A percentile compares a stretch with the other conserved stretches of the same genome.
These are phyloP conservation scores for Eimeria nieschulzi DNA, from an alignment of 169 alveolate genomes.

Conservation along the genomic window DNA sequence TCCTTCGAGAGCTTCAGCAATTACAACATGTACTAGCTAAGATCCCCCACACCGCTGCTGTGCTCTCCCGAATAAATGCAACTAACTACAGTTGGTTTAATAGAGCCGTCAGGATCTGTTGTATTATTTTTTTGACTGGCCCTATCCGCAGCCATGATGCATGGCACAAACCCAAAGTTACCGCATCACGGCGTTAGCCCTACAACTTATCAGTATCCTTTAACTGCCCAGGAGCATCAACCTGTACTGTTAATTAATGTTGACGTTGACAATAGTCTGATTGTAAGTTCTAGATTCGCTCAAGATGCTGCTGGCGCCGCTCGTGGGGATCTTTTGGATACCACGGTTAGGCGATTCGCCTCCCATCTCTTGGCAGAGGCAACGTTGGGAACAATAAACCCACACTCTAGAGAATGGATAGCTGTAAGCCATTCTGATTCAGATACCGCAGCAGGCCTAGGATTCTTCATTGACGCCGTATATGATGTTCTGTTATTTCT, in stretches of 20 bases:
- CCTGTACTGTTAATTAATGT: constrained; percentile 31
- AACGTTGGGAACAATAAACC: constrained; percentile 71
- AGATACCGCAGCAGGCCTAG: too few species aligned
- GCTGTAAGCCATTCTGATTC: constrained; percentile 38
- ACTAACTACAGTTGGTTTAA: too few species aligned
- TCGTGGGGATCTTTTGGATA: constrained; percentile 17
- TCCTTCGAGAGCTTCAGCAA: too few species aligned
- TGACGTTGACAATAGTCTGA: constrained; percentile 36
- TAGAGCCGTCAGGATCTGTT: too few species aligned
- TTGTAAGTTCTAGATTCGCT: constrained; percentile 33
- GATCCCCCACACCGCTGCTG: too few species aligned
- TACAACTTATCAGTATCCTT: neutral
- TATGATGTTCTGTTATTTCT: neutral
- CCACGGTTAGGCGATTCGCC: constrained; percentile 22
- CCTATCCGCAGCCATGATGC: too few species aligned
- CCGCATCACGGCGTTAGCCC: constrained; percentile 3
- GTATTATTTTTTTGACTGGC: too few species aligned
- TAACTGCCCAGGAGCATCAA: constrained; percentile 25
- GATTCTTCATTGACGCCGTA: neutral
- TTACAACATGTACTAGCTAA: too few species aligned
- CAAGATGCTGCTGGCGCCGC: constrained; percentile 8
- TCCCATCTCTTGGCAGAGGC: constrained; percentile 69
- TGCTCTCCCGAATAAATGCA: too few species aligned
- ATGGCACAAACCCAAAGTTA: neutral
- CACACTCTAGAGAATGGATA: constrained; percentile 54